Base-by-base conservation (phyloP, 2,329 filamentous ascomycete species). In the Fusarium multiceps region DNA sequence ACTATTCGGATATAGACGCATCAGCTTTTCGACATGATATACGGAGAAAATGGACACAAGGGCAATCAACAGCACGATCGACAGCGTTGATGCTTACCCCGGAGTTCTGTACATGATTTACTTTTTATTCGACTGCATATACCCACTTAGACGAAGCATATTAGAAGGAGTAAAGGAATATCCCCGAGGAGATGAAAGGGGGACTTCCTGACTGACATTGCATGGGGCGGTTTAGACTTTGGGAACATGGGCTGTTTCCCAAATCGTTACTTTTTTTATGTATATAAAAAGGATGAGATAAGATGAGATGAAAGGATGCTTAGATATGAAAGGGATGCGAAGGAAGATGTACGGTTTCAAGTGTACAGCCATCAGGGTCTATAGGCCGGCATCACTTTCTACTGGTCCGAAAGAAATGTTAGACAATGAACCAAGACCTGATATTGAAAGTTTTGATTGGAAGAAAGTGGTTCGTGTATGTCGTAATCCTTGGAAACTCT, bases 141-240 rank as follows among this genome's bases (percentile, higher is more conserved):
- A 71, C 68, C 68, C 68, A 63, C 50, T 69, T 71, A 69, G 64
- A 71, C 50, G 59, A 72, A 56, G 61, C 65, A 72, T 69, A 50
- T 61, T 69, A 69, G 65, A 69, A 65, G 54, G 54, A 69, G 46
- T 32, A 55, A 23, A 28, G 47, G 37, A 55, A 53, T 41, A 56
- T 41, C 43, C 40, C 42, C 49, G n/a, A 37, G n/a, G 34, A 63
- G 55, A 59, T 43, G 25, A 56, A 16, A 16, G 34, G 49, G 49
- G 27, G 30, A 20, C 2, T 27, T n/a, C 12, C 48, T 41, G 45
- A 37, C 43, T 55, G 28, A 34, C 43, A 56, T 48, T 27, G 48
- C 48, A 50, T 20, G 40, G 32, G 32, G 45, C 25, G 55, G 21
- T 41, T 61, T 61, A 59, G 49, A 66, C 28, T 41, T 45, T 20